phyloP scores from a whole-genome alignment of 768 basidiomycete genomes.

The Russula compacta region DNA sequence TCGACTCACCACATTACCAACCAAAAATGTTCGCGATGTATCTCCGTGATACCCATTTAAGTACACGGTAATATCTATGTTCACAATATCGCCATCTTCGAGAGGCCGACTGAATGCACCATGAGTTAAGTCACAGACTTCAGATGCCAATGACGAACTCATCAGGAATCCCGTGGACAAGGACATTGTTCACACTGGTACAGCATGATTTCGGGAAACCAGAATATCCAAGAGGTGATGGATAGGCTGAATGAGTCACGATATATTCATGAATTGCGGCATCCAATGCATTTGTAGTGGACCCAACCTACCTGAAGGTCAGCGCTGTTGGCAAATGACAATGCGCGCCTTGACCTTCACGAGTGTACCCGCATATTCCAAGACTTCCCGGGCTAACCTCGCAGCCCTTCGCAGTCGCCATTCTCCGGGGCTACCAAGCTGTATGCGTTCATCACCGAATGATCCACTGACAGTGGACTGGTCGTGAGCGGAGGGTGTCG shows the following conservation, averaged over 20 bases:
- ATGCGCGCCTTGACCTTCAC: slow-evolving; percentile 10
- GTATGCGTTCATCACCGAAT: slow-evolving; percentile 8
- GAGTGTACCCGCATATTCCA: slow-evolving; percentile 17
- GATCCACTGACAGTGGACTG: not conserved
- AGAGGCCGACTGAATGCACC: slow-evolving; percentile 55
- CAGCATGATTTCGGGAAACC: slow-evolving; percentile 74
- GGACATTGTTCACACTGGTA: slow-evolving; percentile 83
- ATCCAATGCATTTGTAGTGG: slow-evolving; percentile 73
- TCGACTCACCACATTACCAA: slow-evolving; percentile 62
- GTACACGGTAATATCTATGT: slow-evolving; percentile 81
- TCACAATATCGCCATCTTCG: slow-evolving; percentile 77
- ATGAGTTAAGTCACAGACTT: not conserved
- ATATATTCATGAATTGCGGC: slow-evolving; percentile 63
- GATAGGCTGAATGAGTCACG: slow-evolving; percentile 63
- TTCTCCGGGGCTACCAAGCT: slow-evolving; percentile 10
- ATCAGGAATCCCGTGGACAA: slow-evolving; percentile 87
- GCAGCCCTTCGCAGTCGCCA: slow-evolving; percentile 13
- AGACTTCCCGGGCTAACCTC: slow-evolving; percentile 10
- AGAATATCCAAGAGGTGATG: slow-evolving; percentile 71
- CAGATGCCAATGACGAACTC: slow-evolving; percentile 41
- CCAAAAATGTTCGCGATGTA: slow-evolving; percentile 74
- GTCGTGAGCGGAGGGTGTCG: not conserved
- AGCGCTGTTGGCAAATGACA: not conserved
- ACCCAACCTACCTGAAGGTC: slow-evolving; percentile 40
- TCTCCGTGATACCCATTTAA: slow-evolving; percentile 85